Conservation (phyloP, 768 basidiomycete genomes). For the Suillus plorans region DNA sequence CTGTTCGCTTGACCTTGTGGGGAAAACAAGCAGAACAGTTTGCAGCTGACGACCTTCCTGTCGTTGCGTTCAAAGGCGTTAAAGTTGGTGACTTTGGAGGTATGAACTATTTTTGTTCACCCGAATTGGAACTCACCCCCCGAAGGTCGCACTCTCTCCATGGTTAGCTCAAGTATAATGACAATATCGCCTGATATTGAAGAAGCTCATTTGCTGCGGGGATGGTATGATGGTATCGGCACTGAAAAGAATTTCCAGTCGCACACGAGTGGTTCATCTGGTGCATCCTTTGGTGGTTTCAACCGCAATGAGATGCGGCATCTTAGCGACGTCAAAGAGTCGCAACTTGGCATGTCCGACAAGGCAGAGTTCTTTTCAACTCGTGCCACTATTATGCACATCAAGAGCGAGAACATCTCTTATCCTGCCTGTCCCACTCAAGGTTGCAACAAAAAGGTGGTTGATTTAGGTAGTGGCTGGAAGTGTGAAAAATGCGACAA, state of each 20-base stretch:
- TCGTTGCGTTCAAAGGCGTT: conserved; percentile 92
- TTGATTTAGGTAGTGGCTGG: conserved; percentile 70
- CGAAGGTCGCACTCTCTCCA: conserved; percentile 79
- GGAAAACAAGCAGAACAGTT: conserved; percentile 91
- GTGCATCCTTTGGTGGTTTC: conserved; percentile 46
- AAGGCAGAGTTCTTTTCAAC: conserved; percentile 78
- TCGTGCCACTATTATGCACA: conserved; percentile 83
- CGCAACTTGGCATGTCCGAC: conserved; percentile 72
- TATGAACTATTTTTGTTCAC: conserved; percentile 22
- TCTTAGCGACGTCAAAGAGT: conserved; percentile 75
- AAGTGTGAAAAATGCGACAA: conserved; percentile 91
- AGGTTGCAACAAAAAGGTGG: conserved; percentile 89
- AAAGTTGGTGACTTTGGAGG: conserved; percentile 93
- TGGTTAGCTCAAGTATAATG: conserved; percentile 80
- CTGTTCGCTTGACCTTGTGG: conserved; percentile 90
- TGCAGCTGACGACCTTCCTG: conserved; percentile 53
- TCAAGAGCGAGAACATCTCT: conserved; percentile 76
- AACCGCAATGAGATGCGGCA: conserved; percentile 73
- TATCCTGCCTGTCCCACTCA: conserved; percentile 88
- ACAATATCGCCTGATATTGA: conserved; percentile 86
- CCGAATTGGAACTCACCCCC: conserved; percentile 9
- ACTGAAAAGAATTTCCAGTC: conserved; percentile 65
- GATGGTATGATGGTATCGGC: conserved; percentile 88
- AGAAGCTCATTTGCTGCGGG: conserved; percentile 82
- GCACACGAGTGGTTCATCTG: conserved; percentile 49